Evolutionary conservation across 495 filamentous ascomycete genomes (phyloP).

Genomic region (Mytilinidion resinicola): DNA sequence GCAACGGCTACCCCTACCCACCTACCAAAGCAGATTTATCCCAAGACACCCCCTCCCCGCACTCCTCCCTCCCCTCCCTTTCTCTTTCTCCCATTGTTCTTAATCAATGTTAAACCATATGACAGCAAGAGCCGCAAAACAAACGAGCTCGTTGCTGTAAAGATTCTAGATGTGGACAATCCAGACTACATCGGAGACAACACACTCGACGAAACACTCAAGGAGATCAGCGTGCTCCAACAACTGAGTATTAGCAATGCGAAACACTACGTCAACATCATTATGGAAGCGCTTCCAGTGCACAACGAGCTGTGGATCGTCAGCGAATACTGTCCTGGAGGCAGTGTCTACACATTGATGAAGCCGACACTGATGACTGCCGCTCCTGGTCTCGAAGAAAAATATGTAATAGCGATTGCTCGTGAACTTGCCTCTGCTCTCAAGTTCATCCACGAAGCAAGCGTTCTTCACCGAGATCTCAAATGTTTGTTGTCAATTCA

Average conservation of each 20-base stretch:
- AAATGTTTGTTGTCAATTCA: conserved; percentile 55
- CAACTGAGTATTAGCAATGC: conserved; percentile 77
- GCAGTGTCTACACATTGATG: conserved; percentile 87
- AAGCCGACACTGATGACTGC: conserved; percentile 27
- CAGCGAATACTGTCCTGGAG: conserved; percentile 91
- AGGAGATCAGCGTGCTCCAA: conserved; percentile 82
- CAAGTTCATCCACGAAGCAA: conserved; percentile 80
- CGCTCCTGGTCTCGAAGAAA: conserved; percentile 60
- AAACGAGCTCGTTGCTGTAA: conserved; percentile 73
- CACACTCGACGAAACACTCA: conserved; percentile 76
- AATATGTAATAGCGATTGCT: conserved; percentile 82
- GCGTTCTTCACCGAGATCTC: conserved; percentile 92
- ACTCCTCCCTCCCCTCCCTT: too few relatives aligned
- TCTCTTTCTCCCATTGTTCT: too few relatives aligned
- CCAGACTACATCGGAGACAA: conserved; percentile 71
- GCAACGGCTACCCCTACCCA: background rate
- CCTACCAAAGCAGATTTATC: too few relatives aligned
- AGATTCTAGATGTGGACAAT: conserved; percentile 92
- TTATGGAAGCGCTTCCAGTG: conserved; percentile 80
- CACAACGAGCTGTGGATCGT: conserved; percentile 91
- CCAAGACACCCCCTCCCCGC: too few relatives aligned
- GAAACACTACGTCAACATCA: conserved; percentile 75
- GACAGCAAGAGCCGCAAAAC: conserved; percentile 48
- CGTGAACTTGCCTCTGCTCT: conserved; percentile 81
- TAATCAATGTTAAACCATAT: background rate